Evolutionary conservation across 257 asterid species (phyloP).

Genomic region (Penstemon eatonii): DNA sequence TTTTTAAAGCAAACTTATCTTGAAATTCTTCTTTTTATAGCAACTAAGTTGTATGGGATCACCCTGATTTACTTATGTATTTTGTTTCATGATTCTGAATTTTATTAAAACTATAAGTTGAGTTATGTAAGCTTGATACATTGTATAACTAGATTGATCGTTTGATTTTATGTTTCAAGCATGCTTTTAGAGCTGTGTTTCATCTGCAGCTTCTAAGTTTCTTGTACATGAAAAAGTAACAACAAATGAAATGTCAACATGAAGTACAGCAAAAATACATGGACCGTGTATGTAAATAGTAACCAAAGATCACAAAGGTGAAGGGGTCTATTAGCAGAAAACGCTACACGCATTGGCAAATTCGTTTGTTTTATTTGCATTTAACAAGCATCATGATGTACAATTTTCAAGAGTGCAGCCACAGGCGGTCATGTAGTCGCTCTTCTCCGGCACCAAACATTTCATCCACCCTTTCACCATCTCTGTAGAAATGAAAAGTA

Average conservation of each 20-base stretch:
- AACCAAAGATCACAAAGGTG: no score
- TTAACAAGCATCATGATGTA: not conserved
- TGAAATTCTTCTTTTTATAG: not conserved
- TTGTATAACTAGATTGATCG: not conserved
- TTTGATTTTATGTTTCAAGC: no score
- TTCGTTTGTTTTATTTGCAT: no score
- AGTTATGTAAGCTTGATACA: not conserved
- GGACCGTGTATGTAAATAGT: no score
- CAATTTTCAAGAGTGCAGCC: conserved; percentile 69
- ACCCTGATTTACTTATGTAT: not conserved
- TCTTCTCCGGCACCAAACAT: conserved; percentile 94
- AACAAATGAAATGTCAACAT: no score
- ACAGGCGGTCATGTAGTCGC: conserved; percentile 81
- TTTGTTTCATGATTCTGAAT: conserved; percentile 21
- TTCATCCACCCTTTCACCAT: conserved; percentile 88
- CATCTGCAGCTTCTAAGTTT: no score
- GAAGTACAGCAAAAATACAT: no score
- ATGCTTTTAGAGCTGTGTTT: no score
- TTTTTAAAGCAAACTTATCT: conserved; percentile 20
- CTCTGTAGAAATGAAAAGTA: conserved; percentile 79
- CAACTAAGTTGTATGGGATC: conserved; percentile 22
- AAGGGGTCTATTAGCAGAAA: no score
- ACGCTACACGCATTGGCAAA: no score
- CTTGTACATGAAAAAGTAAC: no score
- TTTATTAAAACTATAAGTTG: conserved; percentile 4